phyloP scores from a whole-genome alignment of 306 rosid genomes.

The Corylus avellana region DNA sequence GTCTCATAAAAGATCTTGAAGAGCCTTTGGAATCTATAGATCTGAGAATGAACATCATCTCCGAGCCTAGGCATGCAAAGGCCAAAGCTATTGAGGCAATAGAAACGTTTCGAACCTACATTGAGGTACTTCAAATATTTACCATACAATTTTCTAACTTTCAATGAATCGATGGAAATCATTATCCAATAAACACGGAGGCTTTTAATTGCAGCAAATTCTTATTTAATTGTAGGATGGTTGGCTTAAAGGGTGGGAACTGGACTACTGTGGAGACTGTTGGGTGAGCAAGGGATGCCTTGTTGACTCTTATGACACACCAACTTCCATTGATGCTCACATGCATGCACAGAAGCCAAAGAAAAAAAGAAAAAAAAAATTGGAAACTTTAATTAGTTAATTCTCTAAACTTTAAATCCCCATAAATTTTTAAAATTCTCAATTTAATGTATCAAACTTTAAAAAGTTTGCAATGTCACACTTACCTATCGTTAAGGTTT shows the following conservation, averaged over 20 bases:
- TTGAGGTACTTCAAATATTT: conserved; percentile 50
- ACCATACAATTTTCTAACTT: background rate
- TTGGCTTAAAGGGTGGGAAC: conserved; percentile 78
- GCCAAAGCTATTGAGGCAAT: conserved; percentile 65
- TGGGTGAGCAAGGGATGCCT: conserved; percentile 97
- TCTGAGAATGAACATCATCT: conserved; percentile 66
- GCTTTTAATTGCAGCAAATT: background rate
- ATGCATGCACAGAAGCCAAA: conserved; percentile 66
- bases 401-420: too few relatives aligned
- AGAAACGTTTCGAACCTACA: conserved; percentile 60
- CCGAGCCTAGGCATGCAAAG: conserved; percentile 70
- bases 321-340: conserved; percentile 73
- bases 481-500: too few relatives aligned
- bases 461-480: too few relatives aligned
- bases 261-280: conserved; percentile 87
- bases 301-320: conserved; percentile 62
- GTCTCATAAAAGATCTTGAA: conserved; percentile 76
- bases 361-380: background rate
- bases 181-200: background rate
- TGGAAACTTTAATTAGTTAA: background rate
- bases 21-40: conserved; percentile 70
- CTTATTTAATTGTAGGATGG: conserved; percentile 54
- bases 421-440: too few relatives aligned
- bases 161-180: background rate
- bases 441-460: too few relatives aligned